A percentile compares a stretch with the other conserved stretches of the same genome.
Conservation (phyloP, 352 stramenopile genomes). For the Phytophthora capsici region DNA sequence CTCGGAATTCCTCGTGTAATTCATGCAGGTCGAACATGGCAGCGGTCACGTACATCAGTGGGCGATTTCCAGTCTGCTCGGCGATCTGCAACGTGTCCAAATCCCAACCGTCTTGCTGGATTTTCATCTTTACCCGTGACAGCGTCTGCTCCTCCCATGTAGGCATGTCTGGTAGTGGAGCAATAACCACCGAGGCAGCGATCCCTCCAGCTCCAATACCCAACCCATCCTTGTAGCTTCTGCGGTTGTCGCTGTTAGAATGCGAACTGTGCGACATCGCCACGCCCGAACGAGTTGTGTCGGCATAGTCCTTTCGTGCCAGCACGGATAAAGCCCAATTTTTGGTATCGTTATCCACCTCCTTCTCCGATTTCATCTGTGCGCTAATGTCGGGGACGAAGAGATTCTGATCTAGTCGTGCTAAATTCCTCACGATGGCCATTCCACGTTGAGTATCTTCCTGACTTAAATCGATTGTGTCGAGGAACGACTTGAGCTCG, state of each 20-base stretch:
- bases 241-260: slow-evolving; percentile 67
- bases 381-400: slow-evolving; percentile 83
- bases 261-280: slow-evolving; percentile 75
- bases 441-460: slow-evolving; percentile 62
- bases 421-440: slow-evolving; percentile 69
- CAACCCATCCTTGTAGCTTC: slow-evolving; percentile 64
- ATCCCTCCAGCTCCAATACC: slow-evolving; percentile 29
- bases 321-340: slow-evolving; percentile 83
- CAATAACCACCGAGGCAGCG: slow-evolving; percentile 30
- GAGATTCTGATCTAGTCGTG: slow-evolving; percentile 82
- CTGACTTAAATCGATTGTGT: slow-evolving; percentile 71
- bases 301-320: slow-evolving; percentile 74
- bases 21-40: slow-evolving; percentile 84
- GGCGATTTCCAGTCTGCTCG: slow-evolving; percentile 64
- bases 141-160: slow-evolving; percentile 63
- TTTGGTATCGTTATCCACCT: slow-evolving; percentile 84
- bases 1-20: slow-evolving; percentile 76
- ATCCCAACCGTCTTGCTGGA: slow-evolving; percentile 76
- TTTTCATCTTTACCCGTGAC: slow-evolving; percentile 49
- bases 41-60: slow-evolving; percentile 83
- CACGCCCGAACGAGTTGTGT: slow-evolving; percentile 53
- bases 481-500: slow-evolving; percentile 80
- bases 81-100: slow-evolving; percentile 76
- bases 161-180: slow-evolving; percentile 61
- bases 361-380: slow-evolving; percentile 83